Conservation (phyloP, 202 grass and related monocot genomes). For the Saccharum hybrid region DNA sequence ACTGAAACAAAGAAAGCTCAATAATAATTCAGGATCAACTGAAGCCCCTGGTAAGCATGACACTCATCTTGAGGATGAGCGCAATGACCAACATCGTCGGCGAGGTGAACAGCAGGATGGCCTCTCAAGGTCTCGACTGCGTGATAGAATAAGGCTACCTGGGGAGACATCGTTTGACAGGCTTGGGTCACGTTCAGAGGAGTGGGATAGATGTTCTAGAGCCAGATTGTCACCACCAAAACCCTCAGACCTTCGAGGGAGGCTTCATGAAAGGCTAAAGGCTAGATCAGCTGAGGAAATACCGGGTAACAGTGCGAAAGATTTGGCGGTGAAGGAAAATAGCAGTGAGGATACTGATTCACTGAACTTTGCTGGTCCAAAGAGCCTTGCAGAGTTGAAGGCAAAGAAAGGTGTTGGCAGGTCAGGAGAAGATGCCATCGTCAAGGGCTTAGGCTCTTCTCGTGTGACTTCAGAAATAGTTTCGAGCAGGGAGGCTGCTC, state of each 20-base stretch:
- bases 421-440: conserved; percentile 21
- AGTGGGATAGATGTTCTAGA: conserved; percentile 40
- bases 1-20: conserved; percentile 65
- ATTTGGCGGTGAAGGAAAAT: conserved; percentile 33
- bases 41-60: conserved; percentile 34
- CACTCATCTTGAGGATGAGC: conserved; percentile 47
- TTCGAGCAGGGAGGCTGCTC: conserved; percentile 30
- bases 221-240: conserved; percentile 53
- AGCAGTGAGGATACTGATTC: conserved; percentile 40
- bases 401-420: conserved; percentile 47
- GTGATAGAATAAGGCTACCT: conserved; percentile 68
- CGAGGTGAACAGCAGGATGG: conserved; percentile 37
- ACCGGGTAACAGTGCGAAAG: conserved; percentile 20
- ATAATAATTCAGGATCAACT: conserved; percentile 34
- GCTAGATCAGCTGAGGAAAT: conserved; percentile 52
- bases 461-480: conserved; percentile 46
- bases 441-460: conserved; percentile 27
- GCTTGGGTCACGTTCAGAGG: conserved; percentile 45
- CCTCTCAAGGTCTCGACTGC: conserved; percentile 48
- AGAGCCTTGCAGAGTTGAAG: conserved; percentile 79
- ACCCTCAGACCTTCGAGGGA: conserved; percentile 45
- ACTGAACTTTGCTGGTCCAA: conserved; percentile 71
- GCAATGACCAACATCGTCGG: neutral
- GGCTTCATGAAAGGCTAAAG: conserved; percentile 60
- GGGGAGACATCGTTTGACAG: conserved; percentile 45